These are phyloP conservation scores for Aspergillus brasiliensis DNA, from an alignment of 2,329 filamentous ascomycete genomes.

Conservation along the genomic window DNA sequence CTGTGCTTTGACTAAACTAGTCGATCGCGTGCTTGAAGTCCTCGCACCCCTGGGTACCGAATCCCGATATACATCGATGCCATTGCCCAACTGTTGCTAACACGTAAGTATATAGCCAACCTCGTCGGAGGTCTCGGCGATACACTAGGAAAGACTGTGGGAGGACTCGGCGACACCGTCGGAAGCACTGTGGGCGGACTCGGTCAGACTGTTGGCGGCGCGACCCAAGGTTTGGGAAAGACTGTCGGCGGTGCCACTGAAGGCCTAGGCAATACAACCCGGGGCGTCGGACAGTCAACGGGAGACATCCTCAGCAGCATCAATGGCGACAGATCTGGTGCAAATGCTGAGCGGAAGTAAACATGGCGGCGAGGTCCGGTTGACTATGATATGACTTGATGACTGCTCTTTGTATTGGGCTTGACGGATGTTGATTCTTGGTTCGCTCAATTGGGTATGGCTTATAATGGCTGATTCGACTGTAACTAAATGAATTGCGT, in stretches of 20 bases:
- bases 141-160: conserved; percentile 13
- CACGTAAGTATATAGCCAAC: conserved; percentile 8
- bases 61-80: background rate
- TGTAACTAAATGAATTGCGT: background rate
- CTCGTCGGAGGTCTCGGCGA: conserved; percentile 4
- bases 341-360: background rate
- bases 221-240: conserved; percentile 34
- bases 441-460: background rate
- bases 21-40: background rate
- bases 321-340: conserved; percentile 1
- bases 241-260: conserved; percentile 40
- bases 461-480: background rate
- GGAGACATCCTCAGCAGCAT: conserved; percentile 13
- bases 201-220: conserved; percentile 35
- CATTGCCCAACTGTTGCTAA: background rate
- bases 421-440: background rate
- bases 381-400: conserved; percentile 1
- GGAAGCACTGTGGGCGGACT: conserved; percentile 11
- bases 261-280: conserved; percentile 32
- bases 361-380: background rate
- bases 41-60: background rate
- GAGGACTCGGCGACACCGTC: conserved; percentile 29
- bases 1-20: background rate
- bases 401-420: background rate
- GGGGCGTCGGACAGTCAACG: conserved; percentile 22